Conservation (phyloP, 2,329 filamentous ascomycete genomes). For the Claviceps purpurea region DNA sequence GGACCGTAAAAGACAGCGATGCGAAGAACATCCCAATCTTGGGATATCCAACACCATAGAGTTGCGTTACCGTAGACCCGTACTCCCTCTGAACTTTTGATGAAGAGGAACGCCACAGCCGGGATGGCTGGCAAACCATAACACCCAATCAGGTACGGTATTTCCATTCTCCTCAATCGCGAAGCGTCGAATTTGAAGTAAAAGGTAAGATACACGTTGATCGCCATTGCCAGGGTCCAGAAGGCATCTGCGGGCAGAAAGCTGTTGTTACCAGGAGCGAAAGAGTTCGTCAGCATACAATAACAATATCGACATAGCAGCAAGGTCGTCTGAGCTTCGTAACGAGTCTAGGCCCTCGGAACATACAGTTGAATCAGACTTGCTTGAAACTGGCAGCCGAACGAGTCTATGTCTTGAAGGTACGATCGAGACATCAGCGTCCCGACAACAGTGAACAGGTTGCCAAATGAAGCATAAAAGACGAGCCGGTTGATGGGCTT, state of each 20-base stretch:
- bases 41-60: slow-evolving; percentile 69
- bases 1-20: slow-evolving; percentile 64
- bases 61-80: slow-evolving; percentile 62
- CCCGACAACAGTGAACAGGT: slow-evolving; percentile 63
- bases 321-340: background rate
- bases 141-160: slow-evolving; percentile 53
- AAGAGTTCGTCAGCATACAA: slow-evolving; percentile 2
- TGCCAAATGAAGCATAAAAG: slow-evolving; percentile 73
- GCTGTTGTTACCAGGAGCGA: slow-evolving; percentile 32
- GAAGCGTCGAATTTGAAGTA: slow-evolving; percentile 57
- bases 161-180: slow-evolving; percentile 53
- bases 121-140: slow-evolving; percentile 63
- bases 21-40: slow-evolving; percentile 56
- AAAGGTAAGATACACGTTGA: slow-evolving; percentile 73
- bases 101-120: slow-evolving; percentile 53
- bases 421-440: slow-evolving; percentile 59
- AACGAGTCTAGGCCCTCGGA: background rate
- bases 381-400: slow-evolving; percentile 58
- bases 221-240: slow-evolving; percentile 71
- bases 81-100: slow-evolving; percentile 35
- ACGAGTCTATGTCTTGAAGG: slow-evolving; percentile 31
- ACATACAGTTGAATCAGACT: slow-evolving; percentile 72
- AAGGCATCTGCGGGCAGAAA: slow-evolving; percentile 65
- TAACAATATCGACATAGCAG: background rate
- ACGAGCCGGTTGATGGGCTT: slow-evolving; percentile 80